Conservation (phyloP, 306 rosid species). For the Ormosia semicastrata region DNA sequence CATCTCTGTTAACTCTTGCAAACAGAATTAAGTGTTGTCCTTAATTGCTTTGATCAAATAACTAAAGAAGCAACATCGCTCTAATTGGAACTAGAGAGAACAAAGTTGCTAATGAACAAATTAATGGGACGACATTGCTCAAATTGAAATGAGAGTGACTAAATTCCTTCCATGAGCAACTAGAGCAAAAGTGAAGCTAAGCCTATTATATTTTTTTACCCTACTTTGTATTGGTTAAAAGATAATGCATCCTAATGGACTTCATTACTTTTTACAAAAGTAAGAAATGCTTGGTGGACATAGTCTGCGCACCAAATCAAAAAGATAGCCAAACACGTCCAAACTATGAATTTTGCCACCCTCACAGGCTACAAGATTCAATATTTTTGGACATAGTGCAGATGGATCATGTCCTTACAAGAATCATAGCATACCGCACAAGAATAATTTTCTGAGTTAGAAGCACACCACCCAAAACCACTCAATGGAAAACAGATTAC, state of each 20-base stretch:
- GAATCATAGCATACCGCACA: background rate
- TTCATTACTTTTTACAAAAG: background rate
- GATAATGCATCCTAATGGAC: background rate
- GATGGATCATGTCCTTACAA: background rate
- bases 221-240: background rate
- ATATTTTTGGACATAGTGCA: background rate
- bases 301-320: background rate
- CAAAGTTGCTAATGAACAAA: background rate
- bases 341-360: background rate
- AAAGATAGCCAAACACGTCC: background rate
- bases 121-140: background rate
- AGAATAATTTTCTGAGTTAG: background rate
- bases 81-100: background rate
- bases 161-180: background rate
- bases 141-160: background rate
- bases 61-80: background rate
- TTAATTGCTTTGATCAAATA: background rate
- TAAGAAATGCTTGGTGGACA: constrained; percentile 2
- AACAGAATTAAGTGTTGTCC: background rate
- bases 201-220: background rate
- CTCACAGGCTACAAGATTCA: background rate
- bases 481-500: constrained; percentile 38
- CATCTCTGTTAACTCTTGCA: background rate
- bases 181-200: background rate
- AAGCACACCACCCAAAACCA: background rate